Evolutionary conservation across 495 filamentous ascomycete species (phyloP), one percentile per base, ranked within the genome.

Genomic region (Hyaloscypha finlandica): DNA sequence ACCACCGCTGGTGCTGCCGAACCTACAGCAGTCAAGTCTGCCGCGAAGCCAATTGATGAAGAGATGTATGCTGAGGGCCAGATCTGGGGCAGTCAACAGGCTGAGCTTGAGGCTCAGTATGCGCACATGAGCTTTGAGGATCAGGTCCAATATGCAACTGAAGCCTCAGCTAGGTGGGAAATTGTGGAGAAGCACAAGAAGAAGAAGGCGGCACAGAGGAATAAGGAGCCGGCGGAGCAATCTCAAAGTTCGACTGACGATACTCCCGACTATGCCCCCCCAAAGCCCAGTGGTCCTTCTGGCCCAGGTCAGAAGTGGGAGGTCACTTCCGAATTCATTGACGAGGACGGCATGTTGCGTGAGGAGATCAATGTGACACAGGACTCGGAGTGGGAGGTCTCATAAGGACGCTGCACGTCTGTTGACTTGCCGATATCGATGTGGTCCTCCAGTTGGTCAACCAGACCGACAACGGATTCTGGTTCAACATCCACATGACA

Each of bases 91-190:
- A 71, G 58, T 30, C 25, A 66, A 35, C 25, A 54, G 31, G 69
- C 45, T 63, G 57, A 37, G 84, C 53, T 76, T 81, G 54, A 54
- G 31, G 69, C 45, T 63, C 52, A 37, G 84, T 51, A 76, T 81
- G 54, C 82, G 83, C 63, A 81, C 52, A 90, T 89, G 6, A 91
- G 91, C 0, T 92, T 96, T 77, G 92, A 97, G 74, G 92, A 95
- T 77, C 92, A 96, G 79, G 78, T 95, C 78, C 84, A 89, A 75
- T 79, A 90, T 69, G 78, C 78, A 29, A 79, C 79, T 25, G 83
- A 86, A 14, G 86, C 89, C 63, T 86, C 85, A 37, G 93, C 91
- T 90, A 92, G 81, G 66, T 92, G 90, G 25, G 90, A 94, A 59
- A 82, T 84, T 59, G 90, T 86, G 68, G 94, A 94, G 58, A 71